Conservation (phyloP, 2,329 filamentous ascomycete genomes). For the Penicillium sp. region DNA sequence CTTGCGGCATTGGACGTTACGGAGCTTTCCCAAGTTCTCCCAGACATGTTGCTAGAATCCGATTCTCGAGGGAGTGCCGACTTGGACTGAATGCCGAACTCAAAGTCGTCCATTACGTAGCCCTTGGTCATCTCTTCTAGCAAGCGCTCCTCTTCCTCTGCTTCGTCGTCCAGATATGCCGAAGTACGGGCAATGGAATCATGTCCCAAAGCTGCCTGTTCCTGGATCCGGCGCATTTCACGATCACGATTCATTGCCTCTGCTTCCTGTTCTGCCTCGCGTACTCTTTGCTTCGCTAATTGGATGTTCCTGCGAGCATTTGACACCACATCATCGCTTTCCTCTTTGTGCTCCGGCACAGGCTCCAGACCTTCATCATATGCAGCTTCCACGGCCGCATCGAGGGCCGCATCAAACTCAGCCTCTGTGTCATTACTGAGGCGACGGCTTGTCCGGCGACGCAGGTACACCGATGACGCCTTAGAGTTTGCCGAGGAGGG, state of each 20-base stretch:
- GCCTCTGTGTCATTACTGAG: conserved; percentile 73
- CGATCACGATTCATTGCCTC: conserved; percentile 59
- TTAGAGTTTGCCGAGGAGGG: conserved; percentile 77
- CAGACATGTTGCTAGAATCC: conserved; percentile 75
- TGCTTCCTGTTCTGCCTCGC: conserved; percentile 69
- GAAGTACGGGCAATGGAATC: conserved; percentile 28
- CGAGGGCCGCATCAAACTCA: conserved; percentile 89
- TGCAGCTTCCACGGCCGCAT: conserved; percentile 92
- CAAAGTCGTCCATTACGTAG: conserved; percentile 78
- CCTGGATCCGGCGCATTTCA: conserved; percentile 51
- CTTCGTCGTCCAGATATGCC: conserved; percentile 60
- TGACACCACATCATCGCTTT: conserved; percentile 34
- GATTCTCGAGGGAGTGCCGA: conserved; percentile 72
- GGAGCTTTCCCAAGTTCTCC: conserved; percentile 77
- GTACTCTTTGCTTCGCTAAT: conserved; percentile 70
- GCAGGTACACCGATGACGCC: conserved; percentile 66
- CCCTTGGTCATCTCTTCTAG: conserved; percentile 85
- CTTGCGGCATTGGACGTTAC: conserved; percentile 69
- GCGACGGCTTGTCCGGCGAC: conserved; percentile 66
- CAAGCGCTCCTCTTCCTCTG: conserved; percentile 70
- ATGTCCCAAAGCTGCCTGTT: conserved; percentile 21
- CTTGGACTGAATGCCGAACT: conserved; percentile 67
- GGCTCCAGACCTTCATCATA: conserved; percentile 90
- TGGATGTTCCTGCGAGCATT: conserved; percentile 67
- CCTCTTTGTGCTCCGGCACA: conserved; percentile 37